Conservation (phyloP, 2,329 filamentous ascomycete species). For the Thyridium curvatum region DNA sequence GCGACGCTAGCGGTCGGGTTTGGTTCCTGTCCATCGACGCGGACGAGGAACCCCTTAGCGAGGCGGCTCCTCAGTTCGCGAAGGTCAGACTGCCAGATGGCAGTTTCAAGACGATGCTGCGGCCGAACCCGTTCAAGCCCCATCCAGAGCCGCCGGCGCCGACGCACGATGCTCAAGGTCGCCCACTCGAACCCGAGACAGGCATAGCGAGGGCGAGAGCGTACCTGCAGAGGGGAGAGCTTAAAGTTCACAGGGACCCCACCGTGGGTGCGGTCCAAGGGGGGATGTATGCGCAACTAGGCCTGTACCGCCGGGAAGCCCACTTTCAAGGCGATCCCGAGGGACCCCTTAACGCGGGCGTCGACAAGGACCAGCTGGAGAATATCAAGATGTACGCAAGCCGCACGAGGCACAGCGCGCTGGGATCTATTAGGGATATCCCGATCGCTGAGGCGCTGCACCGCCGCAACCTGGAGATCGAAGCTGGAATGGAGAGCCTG, state of each 20-base stretch:
- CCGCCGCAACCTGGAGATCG: conserved; percentile 3
- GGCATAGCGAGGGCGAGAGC: conserved; percentile 18
- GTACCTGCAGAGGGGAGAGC: conserved; percentile 31
- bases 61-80: conserved; percentile 15
- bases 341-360: conserved; percentile 35
- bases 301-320: conserved; percentile 39
- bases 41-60: conserved; percentile 21
- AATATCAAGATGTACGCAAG: conserved; percentile 18
- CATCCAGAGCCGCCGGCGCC: conserved; percentile 44
- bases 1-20: conserved; percentile 55
- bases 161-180: conserved; percentile 10
- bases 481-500: conserved; percentile 8
- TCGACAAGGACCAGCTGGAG: conserved; percentile 37
- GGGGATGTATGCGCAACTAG: conserved; percentile 38
- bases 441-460: not conserved
- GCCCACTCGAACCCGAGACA: conserved; percentile 11
- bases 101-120: conserved; percentile 26
- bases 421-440: too few relatives aligned
- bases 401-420: not conserved
- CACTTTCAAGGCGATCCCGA: conserved; percentile 38
- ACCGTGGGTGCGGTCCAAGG: conserved; percentile 52
- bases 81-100: conserved; percentile 25
- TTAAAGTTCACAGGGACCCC: conserved; percentile 36
- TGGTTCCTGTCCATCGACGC: conserved; percentile 44
- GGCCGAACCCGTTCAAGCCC: conserved; percentile 40